These are phyloP conservation scores for Aureobasidium uvarum DNA, from an alignment of 2,329 filamentous ascomycete genomes.

Conservation along the genomic window DNA sequence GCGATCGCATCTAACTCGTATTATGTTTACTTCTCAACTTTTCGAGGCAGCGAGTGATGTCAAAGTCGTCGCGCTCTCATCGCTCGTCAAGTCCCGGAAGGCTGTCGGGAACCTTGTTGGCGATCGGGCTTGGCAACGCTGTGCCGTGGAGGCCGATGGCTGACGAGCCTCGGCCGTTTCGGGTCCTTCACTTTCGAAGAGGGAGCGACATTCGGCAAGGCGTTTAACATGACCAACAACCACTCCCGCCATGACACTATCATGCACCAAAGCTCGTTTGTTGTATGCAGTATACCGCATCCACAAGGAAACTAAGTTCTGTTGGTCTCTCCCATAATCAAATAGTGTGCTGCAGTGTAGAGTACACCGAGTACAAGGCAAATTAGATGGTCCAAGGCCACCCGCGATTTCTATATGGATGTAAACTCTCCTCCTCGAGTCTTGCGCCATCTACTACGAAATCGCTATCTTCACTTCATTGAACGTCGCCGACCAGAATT, in stretches of 20 bases:
- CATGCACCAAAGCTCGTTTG: background rate
- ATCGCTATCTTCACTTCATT: background rate
- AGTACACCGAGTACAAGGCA: slow-evolving; percentile 7
- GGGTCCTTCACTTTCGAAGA: background rate
- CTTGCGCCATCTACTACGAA: background rate
- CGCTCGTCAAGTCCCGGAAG: background rate
- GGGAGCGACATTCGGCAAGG: slow-evolving; percentile 3
- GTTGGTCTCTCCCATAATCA: slow-evolving; percentile 7
- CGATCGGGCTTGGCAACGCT: slow-evolving; percentile 11
- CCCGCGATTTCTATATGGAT: background rate
- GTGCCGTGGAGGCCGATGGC: background rate
- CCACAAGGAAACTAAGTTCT: background rate
- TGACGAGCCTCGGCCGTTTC: background rate
- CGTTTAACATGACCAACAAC: slow-evolving; percentile 15
- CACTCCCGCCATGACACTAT: slow-evolving; percentile 2
- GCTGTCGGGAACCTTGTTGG: background rate
- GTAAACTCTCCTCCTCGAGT: background rate
- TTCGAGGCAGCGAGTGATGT: background rate
- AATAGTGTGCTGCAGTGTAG: slow-evolving; percentile 5
- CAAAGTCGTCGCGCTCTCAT: background rate
- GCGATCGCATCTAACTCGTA: background rate
- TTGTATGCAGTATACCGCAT: slow-evolving; percentile 14
- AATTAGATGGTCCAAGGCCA: background rate
- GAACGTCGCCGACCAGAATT: background rate
- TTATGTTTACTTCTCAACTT: background rate